Conservation (phyloP, 495 filamentous ascomycete species). For the Ascodesmis nigricans region DNA sequence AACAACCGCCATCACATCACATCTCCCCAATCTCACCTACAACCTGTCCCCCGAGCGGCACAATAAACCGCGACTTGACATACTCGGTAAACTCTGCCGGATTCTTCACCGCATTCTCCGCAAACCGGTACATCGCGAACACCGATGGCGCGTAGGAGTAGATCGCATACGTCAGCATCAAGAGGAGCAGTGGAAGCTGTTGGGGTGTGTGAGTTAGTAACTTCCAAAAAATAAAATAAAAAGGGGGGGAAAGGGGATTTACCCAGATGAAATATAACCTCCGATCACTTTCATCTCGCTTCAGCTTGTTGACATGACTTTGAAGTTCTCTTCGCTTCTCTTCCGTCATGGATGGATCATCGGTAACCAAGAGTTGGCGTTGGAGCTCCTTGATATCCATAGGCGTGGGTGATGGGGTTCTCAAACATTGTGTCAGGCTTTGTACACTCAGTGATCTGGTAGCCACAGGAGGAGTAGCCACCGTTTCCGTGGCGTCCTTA, state of each 20-base stretch:
- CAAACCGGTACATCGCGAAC: too few species aligned
- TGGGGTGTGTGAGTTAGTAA: too few species aligned
- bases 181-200: too few species aligned
- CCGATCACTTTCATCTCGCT: conserved; percentile 48
- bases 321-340: conserved; percentile 52
- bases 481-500: conserved; percentile 38
- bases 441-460: conserved; percentile 22
- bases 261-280: conserved; percentile 79
- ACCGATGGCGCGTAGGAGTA: too few species aligned
- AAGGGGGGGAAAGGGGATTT: conserved; percentile 25
- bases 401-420: conserved; percentile 7
- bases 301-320: conserved; percentile 52
- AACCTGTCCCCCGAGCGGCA: too few species aligned
- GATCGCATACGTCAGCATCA: too few species aligned
- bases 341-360: conserved; percentile 27
- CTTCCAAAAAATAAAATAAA: conserved; percentile 1
- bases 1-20: conserved; percentile 19
- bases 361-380: conserved; percentile 13
- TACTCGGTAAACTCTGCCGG: too few species aligned
- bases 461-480: conserved; percentile 31
- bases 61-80: too few species aligned
- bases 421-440: conserved; percentile 28
- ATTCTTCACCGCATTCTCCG: too few species aligned
- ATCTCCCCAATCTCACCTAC: too few species aligned
- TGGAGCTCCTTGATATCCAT: conserved; percentile 16